Percentiles rank a stretch among this genome's conserved stretches.
Evolutionary conservation across 495 filamentous ascomycete genomes (phyloP).

Genomic region (Aspergillus ellipticus): DNA sequence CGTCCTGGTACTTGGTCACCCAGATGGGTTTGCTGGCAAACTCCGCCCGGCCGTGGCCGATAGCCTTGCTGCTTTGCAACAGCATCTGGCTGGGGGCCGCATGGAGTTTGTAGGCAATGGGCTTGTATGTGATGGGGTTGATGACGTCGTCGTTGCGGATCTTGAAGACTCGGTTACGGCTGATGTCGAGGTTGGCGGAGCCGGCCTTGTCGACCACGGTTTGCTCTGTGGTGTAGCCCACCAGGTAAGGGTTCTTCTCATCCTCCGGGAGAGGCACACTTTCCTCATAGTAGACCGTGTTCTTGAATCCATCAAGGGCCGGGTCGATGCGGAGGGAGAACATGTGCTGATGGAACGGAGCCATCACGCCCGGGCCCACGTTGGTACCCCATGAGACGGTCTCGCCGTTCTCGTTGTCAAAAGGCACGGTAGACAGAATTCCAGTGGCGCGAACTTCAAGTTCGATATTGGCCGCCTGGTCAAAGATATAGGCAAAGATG

Average conservation of each 20-base stretch:
- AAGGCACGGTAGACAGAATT: slow-evolving; percentile 78
- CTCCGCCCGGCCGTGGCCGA: slow-evolving; percentile 71
- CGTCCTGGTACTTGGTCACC: slow-evolving; percentile 72
- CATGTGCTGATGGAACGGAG: slow-evolving; percentile 80
- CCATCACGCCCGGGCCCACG: slow-evolving; percentile 82
- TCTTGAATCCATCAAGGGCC: slow-evolving; percentile 69
- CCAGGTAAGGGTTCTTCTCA: slow-evolving; percentile 73
- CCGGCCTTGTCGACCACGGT: slow-evolving; percentile 58
- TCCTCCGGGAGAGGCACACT: slow-evolving; percentile 68
- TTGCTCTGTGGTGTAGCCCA: slow-evolving; percentile 66
- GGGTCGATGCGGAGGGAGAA: slow-evolving; percentile 87
- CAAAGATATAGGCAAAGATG: slow-evolving; percentile 80
- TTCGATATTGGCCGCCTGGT: slow-evolving; percentile 74
- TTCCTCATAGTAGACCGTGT: slow-evolving; percentile 69
- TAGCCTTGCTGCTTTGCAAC: slow-evolving; percentile 63
- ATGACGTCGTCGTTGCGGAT: slow-evolving; percentile 65
- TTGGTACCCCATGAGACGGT: slow-evolving; percentile 77
- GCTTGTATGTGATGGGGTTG: slow-evolving; percentile 71
- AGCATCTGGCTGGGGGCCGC: slow-evolving; percentile 76
- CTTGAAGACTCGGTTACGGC: slow-evolving; percentile 70
- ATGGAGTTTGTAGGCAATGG: slow-evolving; percentile 75
- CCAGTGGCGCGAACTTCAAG: slow-evolving; percentile 85
- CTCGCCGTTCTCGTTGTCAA: slow-evolving; percentile 54
- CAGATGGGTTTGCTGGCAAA: slow-evolving; percentile 82
- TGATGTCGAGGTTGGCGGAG: slow-evolving; percentile 59